These are phyloP conservation scores for Dendrobium nobile DNA, from an alignment of 106 monocot species.

Conservation along the genomic window DNA sequence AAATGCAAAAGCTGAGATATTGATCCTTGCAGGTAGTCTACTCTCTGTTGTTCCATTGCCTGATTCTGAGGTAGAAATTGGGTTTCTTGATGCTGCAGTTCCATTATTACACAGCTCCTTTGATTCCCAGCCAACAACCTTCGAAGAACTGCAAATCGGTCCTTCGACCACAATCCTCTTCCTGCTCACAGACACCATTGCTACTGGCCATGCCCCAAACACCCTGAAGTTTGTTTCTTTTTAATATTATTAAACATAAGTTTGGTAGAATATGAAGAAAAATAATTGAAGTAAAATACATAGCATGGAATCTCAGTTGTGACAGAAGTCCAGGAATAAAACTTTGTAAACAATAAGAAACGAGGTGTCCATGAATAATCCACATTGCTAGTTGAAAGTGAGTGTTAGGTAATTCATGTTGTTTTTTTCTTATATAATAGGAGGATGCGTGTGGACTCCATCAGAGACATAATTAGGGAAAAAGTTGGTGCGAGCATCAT, in stretches of 20 bases:
- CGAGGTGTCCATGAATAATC: no score
- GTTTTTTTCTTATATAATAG: neutral
- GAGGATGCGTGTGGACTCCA: neutral
- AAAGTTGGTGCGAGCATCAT: neutral
- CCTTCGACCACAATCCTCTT: conserved; percentile 62
- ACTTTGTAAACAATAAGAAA: no score
- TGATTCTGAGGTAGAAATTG: neutral
- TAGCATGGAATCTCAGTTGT: no score
- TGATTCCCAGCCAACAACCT: conserved; percentile 46
- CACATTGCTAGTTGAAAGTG: neutral
- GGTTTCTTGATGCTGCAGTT: neutral
- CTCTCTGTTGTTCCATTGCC: neutral
- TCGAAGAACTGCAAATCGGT: conserved; percentile 51
- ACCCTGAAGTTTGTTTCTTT: conserved; percentile 23
- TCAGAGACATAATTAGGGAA: neutral
- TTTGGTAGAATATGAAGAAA: no score
- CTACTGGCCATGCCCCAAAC: conserved; percentile 78
- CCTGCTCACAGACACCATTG: conserved; percentile 49
- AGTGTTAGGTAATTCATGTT: neutral
- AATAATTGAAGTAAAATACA: no score
- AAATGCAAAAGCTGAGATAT: conserved; percentile 11
- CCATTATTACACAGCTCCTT: conserved; percentile 11
- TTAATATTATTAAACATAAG: neutral
- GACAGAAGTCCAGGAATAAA: no score
- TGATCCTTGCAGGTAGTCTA: neutral